Evolutionary conservation across 768 basidiomycete genomes (phyloP).

Genomic region (Tulasnella sp.): DNA sequence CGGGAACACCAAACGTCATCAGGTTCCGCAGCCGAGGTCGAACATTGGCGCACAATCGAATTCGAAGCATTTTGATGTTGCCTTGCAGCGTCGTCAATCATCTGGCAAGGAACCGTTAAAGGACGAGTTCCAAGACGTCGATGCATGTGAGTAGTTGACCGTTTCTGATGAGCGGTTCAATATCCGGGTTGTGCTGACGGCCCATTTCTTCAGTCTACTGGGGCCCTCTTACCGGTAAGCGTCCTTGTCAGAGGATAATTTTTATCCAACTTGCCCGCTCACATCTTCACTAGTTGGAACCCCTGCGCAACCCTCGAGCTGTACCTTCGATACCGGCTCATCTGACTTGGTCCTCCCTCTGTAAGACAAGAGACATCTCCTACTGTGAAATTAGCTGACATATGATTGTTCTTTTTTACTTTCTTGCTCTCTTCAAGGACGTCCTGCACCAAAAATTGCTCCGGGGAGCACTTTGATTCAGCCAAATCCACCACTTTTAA

Average conservation of each 20-base stretch:
- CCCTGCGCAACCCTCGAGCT: not conserved
- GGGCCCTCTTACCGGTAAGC: not conserved
- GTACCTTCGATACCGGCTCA: conserved; percentile 3
- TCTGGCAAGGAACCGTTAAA: not conserved
- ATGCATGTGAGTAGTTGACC: not conserved
- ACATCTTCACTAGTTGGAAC: conserved; percentile 2
- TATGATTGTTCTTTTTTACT: not conserved
- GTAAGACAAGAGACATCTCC: not conserved
- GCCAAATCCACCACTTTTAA: no score
- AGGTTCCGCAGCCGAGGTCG: not conserved
- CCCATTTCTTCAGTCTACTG: not conserved
- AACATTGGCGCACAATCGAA: not conserved
- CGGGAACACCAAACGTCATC: not conserved
- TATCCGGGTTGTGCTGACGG: not conserved
- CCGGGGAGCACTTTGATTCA: not conserved
- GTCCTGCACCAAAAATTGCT: not conserved
- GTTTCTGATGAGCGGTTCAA: not conserved
- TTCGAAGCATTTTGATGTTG: not conserved
- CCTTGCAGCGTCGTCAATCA: not conserved
- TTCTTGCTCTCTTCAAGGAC: not conserved
- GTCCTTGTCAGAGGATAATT: not conserved
- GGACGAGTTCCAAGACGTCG: not conserved
- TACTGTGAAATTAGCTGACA: not conserved
- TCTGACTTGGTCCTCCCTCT: conserved; percentile 1
- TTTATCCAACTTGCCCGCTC: no score